Evolutionary conservation across 1,284 basidiomycete genomes (phyloP), one percentile per base, ranked within the genome.

Genomic region (Microbotryum scabiosae): DNA sequence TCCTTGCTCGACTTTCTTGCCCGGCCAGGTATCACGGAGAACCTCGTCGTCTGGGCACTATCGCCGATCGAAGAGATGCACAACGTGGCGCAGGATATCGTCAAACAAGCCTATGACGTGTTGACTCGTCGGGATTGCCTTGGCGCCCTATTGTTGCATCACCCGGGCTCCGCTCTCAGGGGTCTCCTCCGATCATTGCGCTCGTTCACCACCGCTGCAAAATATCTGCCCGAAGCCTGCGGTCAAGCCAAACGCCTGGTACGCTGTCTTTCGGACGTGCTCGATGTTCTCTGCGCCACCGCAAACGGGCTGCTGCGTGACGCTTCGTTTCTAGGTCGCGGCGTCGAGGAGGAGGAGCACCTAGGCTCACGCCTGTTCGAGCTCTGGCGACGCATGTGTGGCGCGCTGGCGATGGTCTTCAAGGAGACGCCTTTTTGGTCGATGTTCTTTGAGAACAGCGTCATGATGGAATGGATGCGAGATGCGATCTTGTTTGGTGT

Each of bases 381-480:
- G 63, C 78, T 94, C 46, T 97, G 92, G 92, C 79, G 79, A 49
- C 75, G 84, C 43, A 90, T 96, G 88, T 85, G 86, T 12, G 80
- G 81, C 56, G 82, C 87, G 5, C 81, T 93, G 51, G 82, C 86
- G 0, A 79, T 86, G 57, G 90, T 97, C 65, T 94, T 94, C 77
- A 83, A 82, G 69, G 81, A 82, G 56, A 92, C 90, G 4, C 85
- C 86, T 0, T 73, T 78, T 23, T 97, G 92, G 92, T 83, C 93
- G 0, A 75, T 78, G 12, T 86, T 81, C 71, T 89, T 88, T 73
- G 85, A 87, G 62, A 84, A 83, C 70, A 81, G 84, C 32, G 84
- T 85, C 57, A 94, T 97, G 91, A 82, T 87, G 26, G 82, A 85
- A 52, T 97, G 92, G 92, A 96, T 97, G 93, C 84, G 91, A 63